These are phyloP conservation scores for Rubia yunnanensis DNA, from an alignment of 257 asterid species.

Conservation along the genomic window DNA sequence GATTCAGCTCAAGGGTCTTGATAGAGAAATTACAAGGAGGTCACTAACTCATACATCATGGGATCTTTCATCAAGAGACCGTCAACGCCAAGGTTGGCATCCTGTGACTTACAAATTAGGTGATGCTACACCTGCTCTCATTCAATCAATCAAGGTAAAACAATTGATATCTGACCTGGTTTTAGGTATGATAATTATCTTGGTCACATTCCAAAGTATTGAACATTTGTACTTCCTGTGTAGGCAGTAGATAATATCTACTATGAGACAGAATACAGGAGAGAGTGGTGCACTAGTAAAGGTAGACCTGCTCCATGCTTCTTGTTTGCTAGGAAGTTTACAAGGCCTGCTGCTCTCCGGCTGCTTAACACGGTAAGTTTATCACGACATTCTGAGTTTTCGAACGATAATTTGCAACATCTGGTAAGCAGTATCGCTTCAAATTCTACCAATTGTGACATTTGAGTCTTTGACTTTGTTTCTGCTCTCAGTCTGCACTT, in stretches of 20 bases:
- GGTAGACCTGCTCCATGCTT: conserved; percentile 87
- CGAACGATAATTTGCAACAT: background rate
- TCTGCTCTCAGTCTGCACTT: conserved; percentile 52
- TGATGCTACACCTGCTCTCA: conserved; percentile 65
- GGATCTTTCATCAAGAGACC: conserved; percentile 67
- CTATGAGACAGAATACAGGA: conserved; percentile 84
- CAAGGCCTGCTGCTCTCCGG: conserved; percentile 81
- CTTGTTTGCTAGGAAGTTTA: conserved; percentile 87
- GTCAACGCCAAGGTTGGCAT: conserved; percentile 88
- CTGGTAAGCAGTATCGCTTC: background rate
- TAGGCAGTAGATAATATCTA: conserved; percentile 78
- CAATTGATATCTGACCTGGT: background rate
- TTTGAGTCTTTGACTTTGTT: conserved; percentile 4
- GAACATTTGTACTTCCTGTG: background rate
- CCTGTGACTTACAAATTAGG: conserved; percentile 85
- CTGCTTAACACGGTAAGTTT: conserved; percentile 69
- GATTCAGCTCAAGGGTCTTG: conserved; percentile 70
- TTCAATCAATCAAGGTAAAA: conserved; percentile 82
- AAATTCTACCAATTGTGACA: background rate
- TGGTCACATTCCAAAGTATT: background rate
- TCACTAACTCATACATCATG: conserved; percentile 86
- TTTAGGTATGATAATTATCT: background rate
- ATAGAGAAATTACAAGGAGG: conserved; percentile 69
- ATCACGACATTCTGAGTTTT: background rate
- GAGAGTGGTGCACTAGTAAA: conserved; percentile 97